These are phyloP conservation scores for Thelephora ganbajun DNA, from an alignment of 768 basidiomycete genomes.

Conservation along the genomic window DNA sequence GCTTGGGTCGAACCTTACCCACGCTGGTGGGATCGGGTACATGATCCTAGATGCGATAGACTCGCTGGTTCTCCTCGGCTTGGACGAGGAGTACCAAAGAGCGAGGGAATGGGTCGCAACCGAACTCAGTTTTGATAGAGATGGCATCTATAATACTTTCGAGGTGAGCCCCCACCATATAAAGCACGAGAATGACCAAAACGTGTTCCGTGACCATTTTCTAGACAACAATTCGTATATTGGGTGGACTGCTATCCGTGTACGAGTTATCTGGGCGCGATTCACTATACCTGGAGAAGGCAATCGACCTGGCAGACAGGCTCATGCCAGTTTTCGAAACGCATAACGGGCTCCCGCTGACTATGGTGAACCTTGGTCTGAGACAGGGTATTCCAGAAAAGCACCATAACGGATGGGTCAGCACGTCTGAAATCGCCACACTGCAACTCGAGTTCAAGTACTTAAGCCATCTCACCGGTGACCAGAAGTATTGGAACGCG, in stretches of 20 bases:
- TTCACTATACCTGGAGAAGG: constrained; percentile 56
- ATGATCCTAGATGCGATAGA: constrained; percentile 83
- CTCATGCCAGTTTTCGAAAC: constrained; percentile 77
- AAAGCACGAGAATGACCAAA: neutral
- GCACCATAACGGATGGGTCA: constrained; percentile 49
- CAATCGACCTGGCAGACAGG: constrained; percentile 76
- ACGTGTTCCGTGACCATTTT: neutral
- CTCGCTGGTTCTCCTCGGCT: constrained; percentile 75
- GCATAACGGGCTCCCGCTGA: constrained; percentile 66
- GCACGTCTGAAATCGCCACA: constrained; percentile 79
- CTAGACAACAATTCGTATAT: constrained; percentile 83
- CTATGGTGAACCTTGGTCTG: constrained; percentile 60
- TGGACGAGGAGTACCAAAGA: constrained; percentile 63
- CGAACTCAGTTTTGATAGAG: constrained; percentile 59
- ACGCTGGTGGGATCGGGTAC: constrained; percentile 72
- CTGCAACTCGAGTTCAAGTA: constrained; percentile 88
- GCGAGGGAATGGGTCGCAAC: constrained; percentile 67
- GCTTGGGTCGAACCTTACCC: constrained; percentile 64
- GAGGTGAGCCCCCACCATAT: constrained; percentile 44
- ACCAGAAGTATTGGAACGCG: constrained; percentile 69
- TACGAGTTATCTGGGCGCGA: constrained; percentile 66
- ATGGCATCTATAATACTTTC: constrained; percentile 77
- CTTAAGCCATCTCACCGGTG: constrained; percentile 63
- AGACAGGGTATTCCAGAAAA: constrained; percentile 43
- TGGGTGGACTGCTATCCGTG: constrained; percentile 83